Percentiles rank a stretch among this genome's conserved stretches.
phyloP scores from a whole-genome alignment of 495 filamentous ascomycete species.

The Hypomontagnella submonticulosa region DNA sequence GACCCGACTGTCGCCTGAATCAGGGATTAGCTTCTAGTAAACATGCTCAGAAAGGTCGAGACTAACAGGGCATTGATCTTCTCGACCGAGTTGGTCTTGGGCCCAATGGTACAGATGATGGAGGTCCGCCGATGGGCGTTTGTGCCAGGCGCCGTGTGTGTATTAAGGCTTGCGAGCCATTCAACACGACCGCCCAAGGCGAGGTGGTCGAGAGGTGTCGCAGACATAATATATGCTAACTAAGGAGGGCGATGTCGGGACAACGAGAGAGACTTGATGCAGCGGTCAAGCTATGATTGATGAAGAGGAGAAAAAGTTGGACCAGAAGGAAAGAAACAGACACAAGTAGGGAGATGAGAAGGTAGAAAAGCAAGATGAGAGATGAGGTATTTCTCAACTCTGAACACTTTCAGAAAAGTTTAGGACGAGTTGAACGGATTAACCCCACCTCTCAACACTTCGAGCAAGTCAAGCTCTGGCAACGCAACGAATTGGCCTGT shows the following conservation, averaged over 20 bases:
- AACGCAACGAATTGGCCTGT: conserved; percentile 5
- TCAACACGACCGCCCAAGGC: conserved; percentile 82
- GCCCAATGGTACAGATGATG: conserved; percentile 98
- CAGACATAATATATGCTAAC: conserved; percentile 27
- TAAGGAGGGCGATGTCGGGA: conserved; percentile 9
- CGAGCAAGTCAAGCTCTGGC: conserved; percentile 5
- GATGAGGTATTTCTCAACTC: conserved; percentile 40
- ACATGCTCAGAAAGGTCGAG: neutral
- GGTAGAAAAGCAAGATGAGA: conserved; percentile 16
- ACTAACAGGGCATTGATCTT: conserved; percentile 84
- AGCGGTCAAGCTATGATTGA: neutral
- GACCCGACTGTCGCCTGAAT: conserved; percentile 65
- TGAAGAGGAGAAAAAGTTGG: conserved; percentile 2
- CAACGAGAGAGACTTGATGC: neutral
- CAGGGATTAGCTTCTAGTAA: conserved; percentile 11
- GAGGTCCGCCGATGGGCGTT: conserved; percentile 90
- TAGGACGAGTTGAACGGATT: conserved; percentile 35
- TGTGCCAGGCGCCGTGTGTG: conserved; percentile 80
- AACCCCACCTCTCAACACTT: conserved; percentile 36
- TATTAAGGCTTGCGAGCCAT: conserved; percentile 84
- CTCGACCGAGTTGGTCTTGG: conserved; percentile 98
- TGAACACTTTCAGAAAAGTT: conserved; percentile 33
- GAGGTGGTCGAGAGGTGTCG: conserved; percentile 76
- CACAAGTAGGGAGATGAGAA: neutral
- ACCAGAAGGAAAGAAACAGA: neutral